Conservation (phyloP, 306 rosid genomes). For the Cicer bijugum region DNA sequence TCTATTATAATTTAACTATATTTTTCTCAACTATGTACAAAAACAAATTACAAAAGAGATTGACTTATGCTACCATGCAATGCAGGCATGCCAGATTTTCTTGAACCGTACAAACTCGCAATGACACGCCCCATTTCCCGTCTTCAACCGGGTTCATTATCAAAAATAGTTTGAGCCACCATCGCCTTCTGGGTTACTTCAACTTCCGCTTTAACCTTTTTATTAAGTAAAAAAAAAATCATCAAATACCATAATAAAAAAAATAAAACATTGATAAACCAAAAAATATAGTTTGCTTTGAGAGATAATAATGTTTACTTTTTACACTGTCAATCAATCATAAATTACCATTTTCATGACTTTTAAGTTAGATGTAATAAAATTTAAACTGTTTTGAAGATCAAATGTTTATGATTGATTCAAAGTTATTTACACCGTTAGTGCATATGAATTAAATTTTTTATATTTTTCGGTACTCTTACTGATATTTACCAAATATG, state of each 20-base stretch:
- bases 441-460: too few species aligned
- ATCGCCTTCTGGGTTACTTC: slow-evolving; percentile 57
- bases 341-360: too few species aligned
- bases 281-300: background rate
- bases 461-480: too few species aligned
- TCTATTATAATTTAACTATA: slow-evolving; percentile 15
- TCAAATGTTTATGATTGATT: too few species aligned
- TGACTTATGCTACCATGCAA: slow-evolving; percentile 7
- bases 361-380: too few species aligned
- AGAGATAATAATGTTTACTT: too few species aligned
- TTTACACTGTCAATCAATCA: too few species aligned
- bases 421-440: too few species aligned
- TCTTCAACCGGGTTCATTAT: slow-evolving; percentile 32
- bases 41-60: background rate
- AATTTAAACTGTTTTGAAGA: too few species aligned
- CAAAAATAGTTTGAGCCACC: slow-evolving; percentile 37
- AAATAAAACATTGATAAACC: slow-evolving; percentile 34
- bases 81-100: slow-evolving; percentile 32
- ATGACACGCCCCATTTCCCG: background rate
- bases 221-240: slow-evolving; percentile 44
- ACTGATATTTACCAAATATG: too few species aligned
- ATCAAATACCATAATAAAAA: slow-evolving; percentile 34
- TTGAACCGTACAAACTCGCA: slow-evolving; percentile 12
- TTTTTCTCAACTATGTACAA: slow-evolving; percentile 40
- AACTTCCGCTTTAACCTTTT: slow-evolving; percentile 57